Conservation (phyloP, 495 filamentous ascomycete species). For the Podospora sp. region DNA sequence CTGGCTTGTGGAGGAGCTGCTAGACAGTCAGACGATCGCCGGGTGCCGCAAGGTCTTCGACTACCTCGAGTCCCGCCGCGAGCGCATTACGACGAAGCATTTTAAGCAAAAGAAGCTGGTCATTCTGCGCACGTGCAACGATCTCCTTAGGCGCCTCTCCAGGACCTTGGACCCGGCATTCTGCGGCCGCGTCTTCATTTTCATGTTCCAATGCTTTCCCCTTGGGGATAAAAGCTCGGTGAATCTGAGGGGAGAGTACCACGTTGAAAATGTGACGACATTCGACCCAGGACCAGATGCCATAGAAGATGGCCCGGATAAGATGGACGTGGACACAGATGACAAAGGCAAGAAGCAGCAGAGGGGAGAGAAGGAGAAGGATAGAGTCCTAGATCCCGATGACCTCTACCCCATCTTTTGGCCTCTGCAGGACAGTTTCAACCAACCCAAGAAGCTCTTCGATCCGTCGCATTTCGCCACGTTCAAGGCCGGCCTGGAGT, state of each 20-base stretch:
- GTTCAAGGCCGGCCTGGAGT: conserved; percentile 79
- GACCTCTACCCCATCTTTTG: conserved; percentile 90
- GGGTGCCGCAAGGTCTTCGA: conserved; percentile 90
- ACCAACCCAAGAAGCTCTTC: conserved; percentile 83
- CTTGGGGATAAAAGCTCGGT: conserved; percentile 95
- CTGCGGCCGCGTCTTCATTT: conserved; percentile 95
- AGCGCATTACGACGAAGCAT: conserved; percentile 82
- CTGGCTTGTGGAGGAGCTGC: conserved; percentile 89
- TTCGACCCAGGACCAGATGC: conserved; percentile 64
- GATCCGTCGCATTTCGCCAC: conserved; percentile 64
- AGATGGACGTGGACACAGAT: conserved; percentile 59
- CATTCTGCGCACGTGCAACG: conserved; percentile 91
- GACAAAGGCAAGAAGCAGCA: conserved; percentile 52
- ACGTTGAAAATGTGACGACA: conserved; percentile 89
- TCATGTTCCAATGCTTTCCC: conserved; percentile 95
- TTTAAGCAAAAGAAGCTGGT: conserved; percentile 83
- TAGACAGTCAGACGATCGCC: conserved; percentile 92
- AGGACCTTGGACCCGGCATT: conserved; percentile 96
- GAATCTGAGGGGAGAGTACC: conserved; percentile 94
- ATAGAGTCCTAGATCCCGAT: conserved; percentile 60
- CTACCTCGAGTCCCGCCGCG: conserved; percentile 88
- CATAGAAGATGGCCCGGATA: conserved; percentile 60
- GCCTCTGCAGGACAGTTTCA: conserved; percentile 88
- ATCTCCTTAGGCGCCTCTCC: conserved; percentile 86
- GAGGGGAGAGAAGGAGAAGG: conserved; percentile 38